Evolutionary conservation across 768 basidiomycete species (phyloP).

Genomic region (Boletellus ananas): DNA sequence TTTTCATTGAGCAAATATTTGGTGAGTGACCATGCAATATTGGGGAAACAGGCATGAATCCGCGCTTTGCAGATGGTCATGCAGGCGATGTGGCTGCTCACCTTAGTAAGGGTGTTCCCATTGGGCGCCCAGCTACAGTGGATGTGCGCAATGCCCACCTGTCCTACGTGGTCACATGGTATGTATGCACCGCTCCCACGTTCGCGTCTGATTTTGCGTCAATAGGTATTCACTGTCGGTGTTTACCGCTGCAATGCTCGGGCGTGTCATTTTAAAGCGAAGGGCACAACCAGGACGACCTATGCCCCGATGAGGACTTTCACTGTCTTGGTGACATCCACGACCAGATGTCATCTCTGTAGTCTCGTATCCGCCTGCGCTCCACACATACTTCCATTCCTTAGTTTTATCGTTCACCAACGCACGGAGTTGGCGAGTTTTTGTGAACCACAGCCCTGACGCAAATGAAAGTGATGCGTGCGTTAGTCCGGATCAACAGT

Average conservation of each 20-base stretch:
- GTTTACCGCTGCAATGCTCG: constrained; percentile 81
- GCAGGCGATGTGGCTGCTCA: constrained; percentile 64
- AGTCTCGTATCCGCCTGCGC: constrained; percentile 3
- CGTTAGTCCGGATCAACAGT: constrained; percentile 1
- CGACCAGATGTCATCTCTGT: not conserved
- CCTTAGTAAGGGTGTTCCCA: constrained; percentile 69
- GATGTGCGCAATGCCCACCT: constrained; percentile 92
- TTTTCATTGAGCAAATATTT: constrained; percentile 88
- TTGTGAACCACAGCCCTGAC: not conserved
- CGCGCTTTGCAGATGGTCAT: constrained; percentile 64
- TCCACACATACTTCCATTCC: not conserved
- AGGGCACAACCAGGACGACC: constrained; percentile 44
- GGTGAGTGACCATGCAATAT: constrained; percentile 44
- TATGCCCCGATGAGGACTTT: constrained; percentile 45
- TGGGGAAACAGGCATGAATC: not conserved
- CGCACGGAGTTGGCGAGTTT: not conserved
- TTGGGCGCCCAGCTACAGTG: constrained; percentile 78
- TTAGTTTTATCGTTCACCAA: constrained; percentile 1
- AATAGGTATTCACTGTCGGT: constrained; percentile 85
- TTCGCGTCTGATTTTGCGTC: constrained; percentile 10
- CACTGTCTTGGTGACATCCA: not conserved
- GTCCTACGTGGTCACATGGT: constrained; percentile 96
- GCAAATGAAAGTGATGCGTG: constrained; percentile 3
- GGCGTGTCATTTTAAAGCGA: constrained; percentile 58
- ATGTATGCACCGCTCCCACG: constrained; percentile 17